phyloP scores from a whole-genome alignment of 1,284 basidiomycete genomes.

The Cryptococcus sp. region DNA sequence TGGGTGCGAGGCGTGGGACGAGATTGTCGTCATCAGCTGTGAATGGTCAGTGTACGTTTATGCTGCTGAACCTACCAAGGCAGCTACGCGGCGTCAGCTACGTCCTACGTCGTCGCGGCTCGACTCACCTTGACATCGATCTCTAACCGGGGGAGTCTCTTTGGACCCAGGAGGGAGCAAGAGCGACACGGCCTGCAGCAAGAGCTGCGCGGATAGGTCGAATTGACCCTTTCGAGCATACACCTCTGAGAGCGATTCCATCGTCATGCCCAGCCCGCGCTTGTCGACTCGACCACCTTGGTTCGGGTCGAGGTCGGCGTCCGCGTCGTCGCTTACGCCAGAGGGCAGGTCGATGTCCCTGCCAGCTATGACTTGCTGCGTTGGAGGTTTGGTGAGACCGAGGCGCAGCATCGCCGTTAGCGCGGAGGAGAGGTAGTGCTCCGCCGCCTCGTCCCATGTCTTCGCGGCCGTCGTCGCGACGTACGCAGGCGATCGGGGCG shows the following conservation, averaged over 20 bases:
- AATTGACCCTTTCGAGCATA: slow-evolving; percentile 46
- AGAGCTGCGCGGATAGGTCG: slow-evolving; percentile 46
- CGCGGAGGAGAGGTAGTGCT: slow-evolving; percentile 39
- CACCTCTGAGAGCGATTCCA: slow-evolving; percentile 52
- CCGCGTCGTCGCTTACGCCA: not conserved
- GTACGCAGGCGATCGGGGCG: slow-evolving; percentile 17
- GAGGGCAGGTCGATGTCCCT: slow-evolving; percentile 37
- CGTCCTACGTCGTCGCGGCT: not conserved
- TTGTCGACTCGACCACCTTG: slow-evolving; percentile 43
- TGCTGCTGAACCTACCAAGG: slow-evolving; percentile 29
- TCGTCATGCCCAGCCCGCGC: slow-evolving; percentile 51
- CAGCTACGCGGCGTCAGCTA: slow-evolving; percentile 12
- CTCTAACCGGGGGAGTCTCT: slow-evolving; percentile 29
- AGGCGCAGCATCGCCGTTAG: slow-evolving; percentile 45
- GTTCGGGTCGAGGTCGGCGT: slow-evolving; percentile 22
- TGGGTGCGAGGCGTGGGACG: slow-evolving; percentile 46
- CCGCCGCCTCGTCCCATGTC: slow-evolving; percentile 41
- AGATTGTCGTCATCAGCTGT: slow-evolving; percentile 52
- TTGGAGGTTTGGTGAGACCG: slow-evolving; percentile 22
- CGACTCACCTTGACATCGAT: slow-evolving; percentile 48
- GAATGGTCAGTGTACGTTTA: not conserved
- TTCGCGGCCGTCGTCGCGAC: slow-evolving; percentile 3
- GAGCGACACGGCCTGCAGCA: slow-evolving; percentile 49
- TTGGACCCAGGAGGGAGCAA: slow-evolving; percentile 41
- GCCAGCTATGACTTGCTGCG: slow-evolving; percentile 37